Base-by-base conservation (phyloP, 1,284 basidiomycete species). In the Cryptococcus floricola region DNA sequence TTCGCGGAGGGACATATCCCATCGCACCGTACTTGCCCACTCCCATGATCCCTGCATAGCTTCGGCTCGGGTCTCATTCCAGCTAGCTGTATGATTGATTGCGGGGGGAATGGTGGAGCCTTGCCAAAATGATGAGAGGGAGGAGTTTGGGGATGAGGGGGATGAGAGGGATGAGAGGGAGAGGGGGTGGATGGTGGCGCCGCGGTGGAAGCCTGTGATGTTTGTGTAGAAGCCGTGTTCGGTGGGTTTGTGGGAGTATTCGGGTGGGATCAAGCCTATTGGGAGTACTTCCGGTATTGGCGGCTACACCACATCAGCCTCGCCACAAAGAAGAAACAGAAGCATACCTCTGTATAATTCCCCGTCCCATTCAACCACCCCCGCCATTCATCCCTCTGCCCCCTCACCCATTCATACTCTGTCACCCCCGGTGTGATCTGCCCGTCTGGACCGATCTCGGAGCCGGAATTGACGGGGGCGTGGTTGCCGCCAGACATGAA, bases 191-290 rank as follows among this genome's bases (percentile, higher is more conserved):
- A 66, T 58, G 2, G 45, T 50, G 0, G 71, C 74, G 3, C 68
- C 59, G 3, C 75, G 68, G 56, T 76, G 74, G 61, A 75, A 76
- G 7, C 76, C 76, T 2, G 75, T 76, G 43, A 77, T 71, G 60
- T 77, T 77, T 42, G 55, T 62, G 58, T 63, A 76, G 62, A 68
- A 71, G 1, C 55, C 39, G 31, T 23, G 38, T 27, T n/a, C 39
- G 38, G 9, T 44, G 34, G 39, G 13, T n/a, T 13, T 12, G 53
- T 71, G 67, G 57, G 56, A 43, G 61, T 67, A 69, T 38, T 63
- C 49, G 1, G 63, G 58, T 0, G 74, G 74, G 10, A 73, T 50
- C 18, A 75, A 37, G 2, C 59, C 46, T 7, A 56, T 56, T 7
- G 70, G 64, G 1, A 66, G 53, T 18, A 71, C 51, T 0, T 37